Base-by-base conservation (phyloP, 2,329 filamentous ascomycete species). In the Cercospora sojina region DNA sequence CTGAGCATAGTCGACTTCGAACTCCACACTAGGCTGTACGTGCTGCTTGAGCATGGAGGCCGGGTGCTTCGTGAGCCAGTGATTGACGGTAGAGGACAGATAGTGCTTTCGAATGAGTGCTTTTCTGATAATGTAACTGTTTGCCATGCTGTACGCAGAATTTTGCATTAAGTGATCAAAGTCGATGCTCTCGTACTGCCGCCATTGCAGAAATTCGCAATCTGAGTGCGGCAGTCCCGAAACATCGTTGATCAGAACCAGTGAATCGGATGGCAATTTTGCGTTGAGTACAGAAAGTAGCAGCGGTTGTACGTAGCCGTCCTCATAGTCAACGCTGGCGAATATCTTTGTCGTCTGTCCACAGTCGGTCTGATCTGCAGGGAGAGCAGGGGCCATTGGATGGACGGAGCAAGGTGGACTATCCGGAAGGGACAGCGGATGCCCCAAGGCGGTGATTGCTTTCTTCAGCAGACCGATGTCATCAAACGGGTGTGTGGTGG, bases 21-120 rank as follows among this genome's bases (percentile, higher is more conserved):
- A 97, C 49, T 92, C 88, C 69, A 96, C 91, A 51, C 88, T 88
- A 1, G 89, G 86, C 77, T 92, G 91, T 63, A 96, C 87, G 74
- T 95, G 90, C 1, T 82, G 80, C 65, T 82, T 84, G 12, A 99
- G 83, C 5, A 89, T 78, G 9, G 89, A 92, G 0, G 84, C 79
- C 0, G 94, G 92, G 73, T 95, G 85, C 79, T 99, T 99, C 43
- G 89, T 88, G 5, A 91, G 83, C 92, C 93, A 98, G 76, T 91
- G 90, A 56, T 91, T 86, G 23, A 97, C 87, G 0, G 93, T 97
- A 20, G 89, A 87, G 3, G 90, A 90, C 3, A 99, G 85, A 77
- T 95, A 98, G 78, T 99, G 95, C 79, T 99, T 99, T 66, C 95
- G 88, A 73, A 98, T 98, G 20, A 99, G 84, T 0, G 95, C 95